Conservation (phyloP, 2,329 filamentous ascomycete genomes). For the Apiospora phragmitis region DNA sequence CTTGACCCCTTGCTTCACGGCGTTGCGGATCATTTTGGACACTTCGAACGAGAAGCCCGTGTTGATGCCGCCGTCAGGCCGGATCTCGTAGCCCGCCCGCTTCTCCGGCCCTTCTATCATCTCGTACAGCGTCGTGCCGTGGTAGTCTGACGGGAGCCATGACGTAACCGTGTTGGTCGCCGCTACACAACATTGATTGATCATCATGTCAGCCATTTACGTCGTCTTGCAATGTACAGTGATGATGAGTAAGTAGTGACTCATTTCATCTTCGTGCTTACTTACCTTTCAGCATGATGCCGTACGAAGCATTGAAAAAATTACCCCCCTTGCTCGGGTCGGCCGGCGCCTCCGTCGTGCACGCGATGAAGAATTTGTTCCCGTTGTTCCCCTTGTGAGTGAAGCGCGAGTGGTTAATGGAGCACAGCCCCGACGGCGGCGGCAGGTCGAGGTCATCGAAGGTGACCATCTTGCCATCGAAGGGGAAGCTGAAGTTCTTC, state of each 20-base stretch:
- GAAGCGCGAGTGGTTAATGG: constrained; percentile 22
- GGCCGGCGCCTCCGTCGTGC: constrained; percentile 7
- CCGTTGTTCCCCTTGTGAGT: constrained; percentile 21
- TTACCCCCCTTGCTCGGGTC: constrained; percentile 19
- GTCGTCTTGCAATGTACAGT: not conserved
- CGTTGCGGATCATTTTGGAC: constrained; percentile 16
- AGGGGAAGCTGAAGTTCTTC: constrained; percentile 19
- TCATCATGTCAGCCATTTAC: not conserved
- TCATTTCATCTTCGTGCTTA: not conserved
- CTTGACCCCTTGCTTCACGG: constrained; percentile 9
- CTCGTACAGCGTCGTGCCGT: constrained; percentile 24
- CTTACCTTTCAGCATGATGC: constrained; percentile 21
- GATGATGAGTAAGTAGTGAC: no score
- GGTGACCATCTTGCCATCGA: constrained; percentile 16
- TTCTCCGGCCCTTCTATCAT: constrained; percentile 17
- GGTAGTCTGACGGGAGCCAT: constrained; percentile 21
- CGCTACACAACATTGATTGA: not conserved
- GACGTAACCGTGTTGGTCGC: constrained; percentile 21
- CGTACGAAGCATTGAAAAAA: constrained; percentile 24
- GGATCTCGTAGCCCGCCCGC: constrained; percentile 16
- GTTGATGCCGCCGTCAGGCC: constrained; percentile 19
- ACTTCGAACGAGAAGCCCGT: constrained; percentile 20
- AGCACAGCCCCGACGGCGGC: constrained; percentile 18
- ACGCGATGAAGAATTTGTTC: constrained; percentile 22
- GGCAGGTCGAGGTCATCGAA: constrained; percentile 20